Evolutionary conservation across 495 filamentous ascomycete species (phyloP), one percentile per base, ranked within the genome.

Genomic region (Daldinia childiae): DNA sequence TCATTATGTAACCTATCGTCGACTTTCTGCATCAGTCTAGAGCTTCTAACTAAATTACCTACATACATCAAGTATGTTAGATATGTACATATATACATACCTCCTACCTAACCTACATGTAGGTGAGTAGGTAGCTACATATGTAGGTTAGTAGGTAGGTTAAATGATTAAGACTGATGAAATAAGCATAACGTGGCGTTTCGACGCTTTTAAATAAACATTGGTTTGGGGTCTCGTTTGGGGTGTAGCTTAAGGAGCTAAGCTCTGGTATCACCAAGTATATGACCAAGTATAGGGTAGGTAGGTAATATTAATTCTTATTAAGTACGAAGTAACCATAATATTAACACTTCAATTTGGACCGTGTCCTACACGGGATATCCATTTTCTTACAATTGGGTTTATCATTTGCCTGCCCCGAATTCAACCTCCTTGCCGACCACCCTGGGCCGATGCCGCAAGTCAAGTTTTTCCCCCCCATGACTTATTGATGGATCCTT

Each of bases 381-480:
- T 41, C 38, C 5, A 17, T 59, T 38, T 58, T 36, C 63, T 58
- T 51, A 1, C 29, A 30, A 54, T 54, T 54, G 21, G 12, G 26
- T 30, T 54, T 7, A 14, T 60, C 21, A 32, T 61, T 72, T 68
- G 69, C 69, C 69, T 72, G 69, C 69, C 69, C 56, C 29, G 64
- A 71, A 26, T 55, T 57, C 24, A 14, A 50, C 34, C 26, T 50
- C 36, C 59, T 61, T 64, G 64, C 69, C 69, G 69, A 57, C 48
- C 70, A 58, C 29, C 27, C 61, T 63, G 51, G 55, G 65, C 65
- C 70, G 62, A 69, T 69, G 70, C 69, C 69, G 69, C 69, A 67
- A 59, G 48, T 68, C 69, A 66, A 52, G 54, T 63, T 63, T 59
- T 61, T 56, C 48, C 51, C 58, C 58, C 64, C 60, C 58, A 62